Base-by-base conservation (phyloP, 179 eudicot genomes). In the Corrigiola litoralis region DNA sequence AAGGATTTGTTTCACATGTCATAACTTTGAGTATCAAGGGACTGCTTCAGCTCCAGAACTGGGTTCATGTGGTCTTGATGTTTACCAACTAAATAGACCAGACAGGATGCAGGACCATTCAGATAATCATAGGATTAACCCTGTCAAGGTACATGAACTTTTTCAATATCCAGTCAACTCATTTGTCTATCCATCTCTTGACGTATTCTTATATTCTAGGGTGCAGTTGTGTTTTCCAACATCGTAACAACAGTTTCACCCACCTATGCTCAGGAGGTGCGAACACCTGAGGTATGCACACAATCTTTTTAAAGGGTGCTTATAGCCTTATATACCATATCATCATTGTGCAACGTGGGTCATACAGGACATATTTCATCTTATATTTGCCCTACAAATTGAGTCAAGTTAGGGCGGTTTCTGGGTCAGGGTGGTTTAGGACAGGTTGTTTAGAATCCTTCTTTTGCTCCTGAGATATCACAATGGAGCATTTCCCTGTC, bases 191-290 rank as follows among this genome's bases (percentile, higher is more conserved):
- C 18, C 49, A 54, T 55, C 18, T 66, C 18, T 64, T 74, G 36
- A 49, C 66, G 23, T 31, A 24, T 63, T 64, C 2, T 17, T 56
- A 40, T 74, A 29, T 80, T 71, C 38, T 61, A 90, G 99, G 97
- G 99, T 74, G 99, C 95, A 67, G 72, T 94, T 70, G 99, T 94
- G 69, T 94, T 81, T 80, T 94, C 99, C 56, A 94, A 94, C 81
- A 94, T 90, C 66, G 97, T 94, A 53, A 90, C 99, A 58, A 90
- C 99, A 54, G 97, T 94, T 54, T 94, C 99, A 76, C 97, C 97
- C 54, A 81, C 97, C 63, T 94, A 94, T 74, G 94, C 95, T 16
- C 89, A 86, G 64, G 97, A 94, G 82, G 99, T 84, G 61, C 85
- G 79, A 50, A 83, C 82, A 33, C 70, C 89, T 54, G 84, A 94